Evolutionary conservation across 129 eudicot species (phyloP).

Genomic region (Artemisia annua): DNA sequence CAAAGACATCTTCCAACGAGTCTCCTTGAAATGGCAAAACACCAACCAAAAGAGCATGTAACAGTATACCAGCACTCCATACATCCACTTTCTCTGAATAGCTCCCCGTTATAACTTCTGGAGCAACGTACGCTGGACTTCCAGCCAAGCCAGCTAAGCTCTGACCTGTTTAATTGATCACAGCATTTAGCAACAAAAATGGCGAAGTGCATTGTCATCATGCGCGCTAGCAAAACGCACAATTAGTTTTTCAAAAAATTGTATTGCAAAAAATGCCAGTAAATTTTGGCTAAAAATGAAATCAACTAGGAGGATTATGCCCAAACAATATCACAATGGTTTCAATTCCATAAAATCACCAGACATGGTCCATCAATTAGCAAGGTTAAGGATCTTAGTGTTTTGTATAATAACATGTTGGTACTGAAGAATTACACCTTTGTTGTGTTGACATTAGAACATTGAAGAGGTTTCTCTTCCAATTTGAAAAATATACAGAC

Average conservation of each 20-base stretch:
- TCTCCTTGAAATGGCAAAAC: conserved; percentile 88
- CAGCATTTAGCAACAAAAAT: conserved; percentile 4
- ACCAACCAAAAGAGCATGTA: conserved; percentile 89
- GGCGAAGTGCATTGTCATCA: neutral
- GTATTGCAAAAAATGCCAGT: neutral
- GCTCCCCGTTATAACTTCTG: conserved; percentile 79
- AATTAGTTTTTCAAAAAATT: too few species aligned
- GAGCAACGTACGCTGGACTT: conserved; percentile 96
- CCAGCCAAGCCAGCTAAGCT: conserved; percentile 91
- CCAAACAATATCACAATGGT: neutral
- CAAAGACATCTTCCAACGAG: conserved; percentile 72
- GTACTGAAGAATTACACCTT: too few species aligned
- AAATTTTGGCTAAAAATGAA: neutral
- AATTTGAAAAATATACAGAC: too few species aligned
- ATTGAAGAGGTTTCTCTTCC: too few species aligned
- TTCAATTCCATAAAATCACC: neutral
- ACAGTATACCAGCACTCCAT: conserved; percentile 98
- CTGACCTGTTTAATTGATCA: conserved; percentile 60
- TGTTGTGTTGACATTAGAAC: neutral
- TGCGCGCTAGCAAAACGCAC: too few species aligned
- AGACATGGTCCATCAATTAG: neutral
- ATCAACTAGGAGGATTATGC: neutral
- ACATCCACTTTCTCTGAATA: conserved; percentile 89
- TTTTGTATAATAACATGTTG: too few species aligned
- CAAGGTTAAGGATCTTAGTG: neutral